Conservation (phyloP, 108 stramenopile genomes). For the Aurantiochytrium sp. region DNA sequence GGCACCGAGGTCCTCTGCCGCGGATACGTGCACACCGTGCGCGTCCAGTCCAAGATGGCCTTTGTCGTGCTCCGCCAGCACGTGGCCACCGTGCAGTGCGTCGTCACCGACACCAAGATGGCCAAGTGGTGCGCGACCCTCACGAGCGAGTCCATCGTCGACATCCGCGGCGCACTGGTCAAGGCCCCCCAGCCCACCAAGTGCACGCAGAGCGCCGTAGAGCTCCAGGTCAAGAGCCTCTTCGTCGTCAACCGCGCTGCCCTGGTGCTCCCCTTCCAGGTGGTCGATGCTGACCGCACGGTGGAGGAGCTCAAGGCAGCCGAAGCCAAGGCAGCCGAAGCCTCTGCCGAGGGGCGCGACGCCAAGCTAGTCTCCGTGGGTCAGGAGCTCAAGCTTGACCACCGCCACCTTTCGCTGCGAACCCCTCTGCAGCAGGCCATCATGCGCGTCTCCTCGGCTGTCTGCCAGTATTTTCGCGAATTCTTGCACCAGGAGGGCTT, state of each 20-base stretch:
- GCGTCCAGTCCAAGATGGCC: conserved; percentile 82
- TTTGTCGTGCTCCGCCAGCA: conserved; percentile 86
- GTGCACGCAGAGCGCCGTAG: conserved; percentile 82
- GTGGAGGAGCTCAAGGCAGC: conserved; percentile 67
- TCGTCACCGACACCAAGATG: conserved; percentile 64
- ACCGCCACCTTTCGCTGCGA: conserved; percentile 93
- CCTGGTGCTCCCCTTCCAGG: conserved; percentile 78
- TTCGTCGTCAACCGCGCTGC: conserved; percentile 77
- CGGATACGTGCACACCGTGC: conserved; percentile 69
- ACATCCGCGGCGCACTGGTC: conserved; percentile 71
- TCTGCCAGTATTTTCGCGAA: conserved; percentile 86
- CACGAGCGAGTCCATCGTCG: conserved; percentile 83
- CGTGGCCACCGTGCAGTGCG: conserved; percentile 83
- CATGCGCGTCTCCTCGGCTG: conserved; percentile 87
- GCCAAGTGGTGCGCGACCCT: conserved; percentile 83
- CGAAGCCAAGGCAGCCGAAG: too few relatives aligned
- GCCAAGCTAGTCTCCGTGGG: conserved; percentile 45
- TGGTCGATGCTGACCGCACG: conserved; percentile 93
- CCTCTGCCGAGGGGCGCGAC: conserved; percentile 40
- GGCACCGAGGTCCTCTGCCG: conserved; percentile 73
- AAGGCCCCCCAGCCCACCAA: conserved; percentile 59
- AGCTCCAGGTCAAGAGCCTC: conserved; percentile 73
- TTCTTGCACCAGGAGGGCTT: conserved; percentile 76
- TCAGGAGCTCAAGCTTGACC: conserved; percentile 80
- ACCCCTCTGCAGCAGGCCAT: conserved; percentile 97